Conservation (phyloP, 2,329 filamentous ascomycete species). For the Clarireedia hainanense region DNA sequence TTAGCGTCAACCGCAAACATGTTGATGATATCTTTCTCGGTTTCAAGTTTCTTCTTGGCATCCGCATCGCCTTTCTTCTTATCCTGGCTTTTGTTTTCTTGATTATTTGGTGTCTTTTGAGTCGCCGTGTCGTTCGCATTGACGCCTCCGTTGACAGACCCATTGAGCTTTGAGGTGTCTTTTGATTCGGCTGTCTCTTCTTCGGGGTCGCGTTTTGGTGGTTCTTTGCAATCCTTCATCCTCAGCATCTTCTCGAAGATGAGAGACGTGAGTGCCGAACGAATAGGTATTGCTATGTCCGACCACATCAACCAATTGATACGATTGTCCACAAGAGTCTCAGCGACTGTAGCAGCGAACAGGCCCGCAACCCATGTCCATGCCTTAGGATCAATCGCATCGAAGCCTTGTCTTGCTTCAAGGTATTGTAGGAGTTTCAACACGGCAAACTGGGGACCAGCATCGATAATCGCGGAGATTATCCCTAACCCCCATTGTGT, state of each 20-base stretch:
- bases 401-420: constrained; percentile 12
- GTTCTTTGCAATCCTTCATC: constrained; percentile 57
- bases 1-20: constrained; percentile 64
- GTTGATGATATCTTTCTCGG: constrained; percentile 64
- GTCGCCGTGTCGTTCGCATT: not conserved
- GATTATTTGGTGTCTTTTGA: not conserved
- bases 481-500: constrained; percentile 37
- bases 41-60: constrained; percentile 32
- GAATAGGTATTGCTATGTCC: constrained; percentile 40
- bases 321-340: constrained; percentile 14
- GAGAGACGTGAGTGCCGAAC: constrained; percentile 59
- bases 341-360: constrained; percentile 9
- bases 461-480: constrained; percentile 14
- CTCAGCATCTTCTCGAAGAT: constrained; percentile 69
- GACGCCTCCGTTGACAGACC: not conserved
- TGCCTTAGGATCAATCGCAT: constrained; percentile 12
- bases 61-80: constrained; percentile 4
- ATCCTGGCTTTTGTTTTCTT: not conserved
- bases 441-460: constrained; percentile 19
- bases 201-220: constrained; percentile 26
- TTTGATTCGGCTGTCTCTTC: constrained; percentile 5
- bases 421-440: constrained; percentile 18
- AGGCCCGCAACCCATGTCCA: constrained; percentile 18
- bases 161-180: not conserved
- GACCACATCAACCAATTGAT: constrained; percentile 17